Conservation (phyloP, 805 yeast species). For the Kodamaea restingae region DNA sequence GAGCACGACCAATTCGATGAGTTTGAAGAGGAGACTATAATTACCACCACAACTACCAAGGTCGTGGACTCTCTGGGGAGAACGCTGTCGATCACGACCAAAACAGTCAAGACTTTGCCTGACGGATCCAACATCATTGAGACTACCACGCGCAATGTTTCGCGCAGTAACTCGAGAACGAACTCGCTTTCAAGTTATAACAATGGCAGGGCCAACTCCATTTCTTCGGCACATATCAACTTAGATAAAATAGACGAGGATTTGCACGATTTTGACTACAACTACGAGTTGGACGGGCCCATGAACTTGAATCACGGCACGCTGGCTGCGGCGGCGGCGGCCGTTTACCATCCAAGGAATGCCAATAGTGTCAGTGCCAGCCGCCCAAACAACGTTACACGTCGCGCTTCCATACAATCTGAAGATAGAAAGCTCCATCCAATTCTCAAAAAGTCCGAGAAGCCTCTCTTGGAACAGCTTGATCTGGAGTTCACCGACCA, state of each 20-base stretch:
- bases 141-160: constrained; percentile 39
- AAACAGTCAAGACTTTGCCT: constrained; percentile 33
- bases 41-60: constrained; percentile 42
- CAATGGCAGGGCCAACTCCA: constrained; percentile 13
- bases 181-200: constrained; percentile 25
- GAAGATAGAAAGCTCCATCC: not conserved
- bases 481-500: constrained; percentile 2
- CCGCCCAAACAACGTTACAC: no score
- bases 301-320: constrained; percentile 5
- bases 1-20: constrained; percentile 15
- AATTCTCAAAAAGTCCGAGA: not conserved
- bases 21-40: constrained; percentile 21
- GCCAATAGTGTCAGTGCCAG: no score
- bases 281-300: constrained; percentile 31
- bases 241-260: constrained; percentile 41
- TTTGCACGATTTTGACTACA: constrained; percentile 40
- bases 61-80: constrained; percentile 39
- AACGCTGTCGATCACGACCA: constrained; percentile 36
- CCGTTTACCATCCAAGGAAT: constrained; percentile 3
- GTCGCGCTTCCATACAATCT: no score
- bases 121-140: constrained; percentile 43
- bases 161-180: constrained; percentile 30
- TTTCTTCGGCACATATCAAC: constrained; percentile 18
- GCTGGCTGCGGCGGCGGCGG: constrained; percentile 2
- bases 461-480: constrained; percentile 2